Conservation (phyloP, 2,329 filamentous ascomycete species). For the Pyricularia pennisetigena region DNA sequence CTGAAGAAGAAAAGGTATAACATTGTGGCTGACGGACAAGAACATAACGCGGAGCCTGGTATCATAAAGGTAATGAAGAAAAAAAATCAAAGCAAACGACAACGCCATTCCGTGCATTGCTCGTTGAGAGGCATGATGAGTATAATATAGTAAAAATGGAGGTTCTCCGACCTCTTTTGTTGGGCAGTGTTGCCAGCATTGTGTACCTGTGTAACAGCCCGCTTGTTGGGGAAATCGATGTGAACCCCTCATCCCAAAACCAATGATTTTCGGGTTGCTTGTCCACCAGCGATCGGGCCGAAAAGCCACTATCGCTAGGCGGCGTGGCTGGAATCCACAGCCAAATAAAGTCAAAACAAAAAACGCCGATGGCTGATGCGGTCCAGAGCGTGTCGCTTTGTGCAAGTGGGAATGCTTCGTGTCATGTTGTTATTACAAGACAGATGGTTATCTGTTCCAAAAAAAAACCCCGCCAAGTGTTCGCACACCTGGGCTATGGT, state of each 20-base stretch:
- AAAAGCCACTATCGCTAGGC: background rate
- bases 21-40: background rate
- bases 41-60: constrained; percentile 1
- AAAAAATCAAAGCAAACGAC: background rate
- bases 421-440: constrained; percentile 1
- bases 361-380: background rate
- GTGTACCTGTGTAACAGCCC: background rate
- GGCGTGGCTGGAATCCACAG: background rate
- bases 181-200: constrained; percentile 5
- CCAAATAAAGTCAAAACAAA: background rate
- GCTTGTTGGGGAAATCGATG: background rate
- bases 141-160: background rate
- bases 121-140: constrained; percentile 2
- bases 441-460: constrained; percentile 1
- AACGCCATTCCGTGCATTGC: constrained; percentile 5
- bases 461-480: background rate
- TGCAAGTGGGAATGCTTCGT: background rate
- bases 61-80: constrained; percentile 2
- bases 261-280: background rate
- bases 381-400: constrained; percentile 1
- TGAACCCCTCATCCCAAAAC: background rate
- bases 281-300: background rate
- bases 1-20: background rate
- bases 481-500: background rate
- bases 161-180: background rate